phyloP scores from a whole-genome alignment of 1,139 yeast species.

The Zygosaccharomyces pseudobailii region DNA sequence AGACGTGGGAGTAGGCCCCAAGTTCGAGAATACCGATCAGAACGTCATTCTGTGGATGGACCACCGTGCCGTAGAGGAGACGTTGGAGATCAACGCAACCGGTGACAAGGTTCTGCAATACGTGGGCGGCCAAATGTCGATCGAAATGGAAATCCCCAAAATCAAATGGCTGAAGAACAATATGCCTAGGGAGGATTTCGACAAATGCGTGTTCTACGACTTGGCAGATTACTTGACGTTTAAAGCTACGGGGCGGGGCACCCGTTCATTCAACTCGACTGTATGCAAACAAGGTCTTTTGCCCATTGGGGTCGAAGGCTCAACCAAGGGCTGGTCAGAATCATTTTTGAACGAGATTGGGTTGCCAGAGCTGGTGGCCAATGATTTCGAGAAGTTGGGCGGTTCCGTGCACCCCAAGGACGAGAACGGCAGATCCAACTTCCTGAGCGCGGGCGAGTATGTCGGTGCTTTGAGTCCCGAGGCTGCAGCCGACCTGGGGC shows the following conservation, averaged over 20 bases:
- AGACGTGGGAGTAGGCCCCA: conserved; percentile 91
- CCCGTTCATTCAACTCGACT: conserved; percentile 82
- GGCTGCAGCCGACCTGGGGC: conserved; percentile 82
- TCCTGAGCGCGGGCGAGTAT: conserved; percentile 80
- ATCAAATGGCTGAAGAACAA: conserved; percentile 93
- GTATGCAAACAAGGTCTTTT: conserved; percentile 96
- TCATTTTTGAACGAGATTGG: conserved; percentile 67
- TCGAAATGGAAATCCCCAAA: conserved; percentile 97
- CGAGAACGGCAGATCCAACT: conserved; percentile 40
- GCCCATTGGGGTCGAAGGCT: conserved; percentile 85
- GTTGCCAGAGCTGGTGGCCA: conserved; percentile 69
- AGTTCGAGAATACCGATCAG: conserved; percentile 64
- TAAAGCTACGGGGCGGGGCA: conserved; percentile 81
- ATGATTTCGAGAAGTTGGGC: conserved; percentile 75
- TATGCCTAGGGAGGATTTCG: conserved; percentile 58
- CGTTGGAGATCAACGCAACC: conserved; percentile 73
- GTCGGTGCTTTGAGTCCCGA: conserved; percentile 64
- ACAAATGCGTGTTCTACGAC: conserved; percentile 79
- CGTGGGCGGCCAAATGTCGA: conserved; percentile 96
- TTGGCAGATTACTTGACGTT: conserved; percentile 87
- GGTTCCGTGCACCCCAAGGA: conserved; percentile 52
- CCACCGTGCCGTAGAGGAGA: conserved; percentile 90
- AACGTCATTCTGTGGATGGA: conserved; percentile 97
- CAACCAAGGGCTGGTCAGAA: conserved; percentile 82
- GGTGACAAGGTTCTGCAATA: conserved; percentile 75